Conservation (phyloP, 23 red algal species). For the Gracilaria gracilis region DNA sequence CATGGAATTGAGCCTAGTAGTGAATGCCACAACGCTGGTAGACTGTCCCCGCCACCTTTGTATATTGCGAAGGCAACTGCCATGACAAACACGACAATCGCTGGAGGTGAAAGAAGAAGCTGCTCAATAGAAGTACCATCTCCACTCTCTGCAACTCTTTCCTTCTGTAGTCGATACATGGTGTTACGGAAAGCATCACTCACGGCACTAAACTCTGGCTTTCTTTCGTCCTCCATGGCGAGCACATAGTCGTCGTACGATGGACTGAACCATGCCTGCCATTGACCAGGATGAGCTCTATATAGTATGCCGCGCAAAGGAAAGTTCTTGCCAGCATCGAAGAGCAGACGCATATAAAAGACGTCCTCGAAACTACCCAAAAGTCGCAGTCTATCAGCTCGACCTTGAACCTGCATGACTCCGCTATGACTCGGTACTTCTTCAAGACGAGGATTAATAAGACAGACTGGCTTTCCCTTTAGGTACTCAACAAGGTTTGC, state of each 20-base stretch:
- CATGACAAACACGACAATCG: neutral
- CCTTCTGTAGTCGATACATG: constrained; percentile 2
- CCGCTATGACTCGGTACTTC: constrained; percentile 84
- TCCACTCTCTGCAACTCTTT: neutral
- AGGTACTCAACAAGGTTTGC: constrained; percentile 15
- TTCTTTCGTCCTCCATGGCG: neutral
- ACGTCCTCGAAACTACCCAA: constrained; percentile 36
- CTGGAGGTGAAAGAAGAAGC: neutral
- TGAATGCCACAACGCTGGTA: neutral
- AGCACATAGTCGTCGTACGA: constrained; percentile 1
- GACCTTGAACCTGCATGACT: constrained; percentile 82
- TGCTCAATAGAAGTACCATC: neutral
- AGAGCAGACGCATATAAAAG: constrained; percentile 84
- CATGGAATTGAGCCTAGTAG: neutral
- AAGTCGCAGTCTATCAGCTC: constrained; percentile 70
- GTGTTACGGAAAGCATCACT: neutral
- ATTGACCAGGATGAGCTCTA: constrained; percentile 29
- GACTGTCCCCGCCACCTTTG: constrained; percentile 3
- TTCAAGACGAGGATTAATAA: constrained; percentile 78
- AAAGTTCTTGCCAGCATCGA: constrained; percentile 71
- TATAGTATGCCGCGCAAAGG: constrained; percentile 48
- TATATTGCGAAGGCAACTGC: neutral
- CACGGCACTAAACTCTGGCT: neutral
- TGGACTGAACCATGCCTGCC: constrained; percentile 47
- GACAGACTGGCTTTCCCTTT: constrained; percentile 52